Base-by-base conservation (phyloP, 139 green algal species). In the Volvox africanus region DNA sequence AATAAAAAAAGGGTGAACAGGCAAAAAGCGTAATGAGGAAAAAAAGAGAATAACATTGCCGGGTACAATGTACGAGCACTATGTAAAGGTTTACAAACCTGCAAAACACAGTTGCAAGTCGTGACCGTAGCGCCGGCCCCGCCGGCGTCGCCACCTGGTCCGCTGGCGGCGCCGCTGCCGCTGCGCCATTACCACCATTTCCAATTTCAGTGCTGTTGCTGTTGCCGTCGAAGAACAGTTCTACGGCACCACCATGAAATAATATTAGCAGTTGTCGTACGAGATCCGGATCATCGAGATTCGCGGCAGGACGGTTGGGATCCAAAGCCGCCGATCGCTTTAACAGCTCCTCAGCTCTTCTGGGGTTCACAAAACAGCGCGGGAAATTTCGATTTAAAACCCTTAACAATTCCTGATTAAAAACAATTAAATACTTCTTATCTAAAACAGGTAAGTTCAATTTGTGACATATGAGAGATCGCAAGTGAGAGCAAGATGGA, bases 281-380 rank as follows among this genome's bases (percentile, higher is more conserved):
- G 0, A 84, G 73, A 13, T 32, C 86, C 13, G n/a, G 55, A 26
- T 22, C 44, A 11, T 90, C 86, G 13, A 85, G 73, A 55, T 90
- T 77, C 18, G 86, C 86, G 19, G 73, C 30, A 55, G 73, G 86
- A 18, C 75, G 73, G 73, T 30, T 77, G 0, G 86, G 30, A 76
- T 90, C 86, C 30, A 90, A 76, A 11, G 87, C 87, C 6, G 76
- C 87, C 61, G 68, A 83, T 75, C 95, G 95, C 77, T 94, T 95
- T 32, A 97, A 76, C 93, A 99, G 92, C 83, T 98, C 97, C 68
- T 98, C 96, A 9, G 94, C 97, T 1, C 95, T 92, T 78, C 93
- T 95, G 90, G 3, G 35, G 44, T 5, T 9, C 44, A 9, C 9
- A 9, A 55, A 55, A 9, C 44, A 55, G 44, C 44, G 44, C 44